Evolutionary conservation across 23 red algal species (phyloP), one percentile per base, ranked within the genome.

Genomic region (Agarophyton chilense): DNA sequence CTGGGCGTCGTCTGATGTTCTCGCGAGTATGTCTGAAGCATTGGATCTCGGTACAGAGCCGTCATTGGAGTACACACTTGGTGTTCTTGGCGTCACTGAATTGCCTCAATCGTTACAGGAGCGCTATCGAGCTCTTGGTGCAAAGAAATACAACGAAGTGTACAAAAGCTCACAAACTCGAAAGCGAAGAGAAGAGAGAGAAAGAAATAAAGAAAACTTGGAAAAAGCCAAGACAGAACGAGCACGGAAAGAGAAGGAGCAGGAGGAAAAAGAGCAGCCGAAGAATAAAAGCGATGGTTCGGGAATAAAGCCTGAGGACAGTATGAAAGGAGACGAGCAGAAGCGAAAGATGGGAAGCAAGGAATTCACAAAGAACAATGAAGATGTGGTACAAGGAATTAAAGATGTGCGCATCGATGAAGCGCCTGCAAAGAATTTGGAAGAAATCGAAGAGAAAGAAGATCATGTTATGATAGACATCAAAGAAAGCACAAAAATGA

Each of bases 41-140:
- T 49, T 87, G 34, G 82, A 87, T 29, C 38, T 40, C 2, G 45
- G 60, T 44, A 40, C 82, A 29, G 38, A 75, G 52, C 82, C 82
- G 18, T 66, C 54, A 5, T 75, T 87, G 45, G 82, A 87, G 33
- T 87, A 73, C 45, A 75, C 82, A 17, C 62, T 87, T n/a, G 82
- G 82, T 11, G 82, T 75, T 50, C 67, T 87, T 14, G 82, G 82
- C 11, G 82, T 72, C 12, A 65, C 55, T 14, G 54, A 72, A 22
- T 32, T 87, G 49, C 82, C 82, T 38, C 28, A 87, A 34, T 36
- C 49, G 12, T 33, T 87, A 0, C 28, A 72, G 21, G 82, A 87
- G 43, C 61, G 82, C 33, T 22, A 34, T 35, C 57, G 82, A 74
- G 51, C 51, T 16, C 67, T 16, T 50, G 82, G 82, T 4, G 82